A percentile compares a stretch with the other conserved stretches of the same genome.
Conservation (phyloP, 352 stramenopile species). For the Phytopythium montanum region DNA sequence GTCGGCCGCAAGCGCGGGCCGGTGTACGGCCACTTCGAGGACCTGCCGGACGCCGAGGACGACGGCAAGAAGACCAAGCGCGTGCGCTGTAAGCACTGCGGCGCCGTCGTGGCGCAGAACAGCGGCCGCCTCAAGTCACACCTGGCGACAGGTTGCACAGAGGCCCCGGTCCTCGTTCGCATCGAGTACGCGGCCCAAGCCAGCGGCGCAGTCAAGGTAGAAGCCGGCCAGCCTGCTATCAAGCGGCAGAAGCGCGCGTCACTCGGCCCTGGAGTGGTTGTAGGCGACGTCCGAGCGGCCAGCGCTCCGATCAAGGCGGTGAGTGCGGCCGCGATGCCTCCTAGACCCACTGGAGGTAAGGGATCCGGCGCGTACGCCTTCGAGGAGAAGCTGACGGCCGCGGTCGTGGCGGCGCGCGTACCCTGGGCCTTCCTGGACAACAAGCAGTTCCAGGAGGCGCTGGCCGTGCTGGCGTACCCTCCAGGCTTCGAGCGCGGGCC, state of each 20-base stretch:
- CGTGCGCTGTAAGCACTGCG: slow-evolving; percentile 30
- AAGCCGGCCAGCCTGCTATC: not conserved
- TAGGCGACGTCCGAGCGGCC: not conserved
- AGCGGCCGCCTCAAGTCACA: slow-evolving; percentile 31
- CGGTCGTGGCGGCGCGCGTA: slow-evolving; percentile 17
- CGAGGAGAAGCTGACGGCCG: slow-evolving; percentile 30
- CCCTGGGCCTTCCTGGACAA: slow-evolving; percentile 30
- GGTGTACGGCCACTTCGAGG: slow-evolving; percentile 32
- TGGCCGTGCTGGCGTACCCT: slow-evolving; percentile 12
- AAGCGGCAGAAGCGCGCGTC: slow-evolving; percentile 8
- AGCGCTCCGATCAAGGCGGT: not conserved
- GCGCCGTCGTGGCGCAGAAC: slow-evolving; percentile 18
- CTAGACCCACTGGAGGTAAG: not conserved
- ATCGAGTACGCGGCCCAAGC: slow-evolving; percentile 10
- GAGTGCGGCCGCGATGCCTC: too few relatives aligned
- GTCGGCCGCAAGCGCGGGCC: slow-evolving; percentile 29
- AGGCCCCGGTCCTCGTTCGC: slow-evolving; percentile 17
- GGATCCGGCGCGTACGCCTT: not conserved
- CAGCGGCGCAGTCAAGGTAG: not conserved
- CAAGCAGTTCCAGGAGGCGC: slow-evolving; percentile 19
- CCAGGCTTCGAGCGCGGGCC: not conserved
- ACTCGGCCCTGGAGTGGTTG: not conserved
- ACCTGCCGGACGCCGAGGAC: slow-evolving; percentile 11
- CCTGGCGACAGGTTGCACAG: slow-evolving; percentile 13
- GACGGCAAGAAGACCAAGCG: slow-evolving; percentile 16